Evolutionary conservation across 2,329 filamentous ascomycete species (phyloP).

Genomic region (Aspergillus novofumigatus): DNA sequence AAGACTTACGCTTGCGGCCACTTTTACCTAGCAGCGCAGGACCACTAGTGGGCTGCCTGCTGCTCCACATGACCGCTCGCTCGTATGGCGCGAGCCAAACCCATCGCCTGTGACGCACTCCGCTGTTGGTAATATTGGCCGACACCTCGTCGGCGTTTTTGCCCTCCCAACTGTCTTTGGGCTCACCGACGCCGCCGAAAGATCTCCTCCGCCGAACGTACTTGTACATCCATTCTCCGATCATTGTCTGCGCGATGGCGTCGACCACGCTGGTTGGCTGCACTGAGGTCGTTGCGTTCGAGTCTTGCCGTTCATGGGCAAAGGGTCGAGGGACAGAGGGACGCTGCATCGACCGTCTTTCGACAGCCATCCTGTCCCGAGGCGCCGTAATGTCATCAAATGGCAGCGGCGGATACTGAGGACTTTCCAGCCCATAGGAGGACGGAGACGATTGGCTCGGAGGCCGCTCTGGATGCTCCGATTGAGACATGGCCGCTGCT

Average conservation of each 20-base stretch:
- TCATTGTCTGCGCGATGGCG: constrained; percentile 96
- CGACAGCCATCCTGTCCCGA: constrained; percentile 27
- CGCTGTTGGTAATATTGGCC: constrained; percentile 62
- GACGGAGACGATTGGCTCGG: constrained; percentile 51
- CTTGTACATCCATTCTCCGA: constrained; percentile 67
- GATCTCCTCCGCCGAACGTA: constrained; percentile 65
- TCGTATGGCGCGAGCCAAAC: constrained; percentile 98
- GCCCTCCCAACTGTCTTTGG: constrained; percentile 45
- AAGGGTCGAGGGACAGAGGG: constrained; percentile 22
- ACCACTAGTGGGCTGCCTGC: constrained; percentile 87
- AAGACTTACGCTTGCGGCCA: constrained; percentile 80
- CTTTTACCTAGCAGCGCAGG: constrained; percentile 88
- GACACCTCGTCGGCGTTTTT: constrained; percentile 64
- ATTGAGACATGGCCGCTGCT: constrained; percentile 64
- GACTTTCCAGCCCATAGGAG: constrained; percentile 65
- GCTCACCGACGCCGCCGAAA: constrained; percentile 70
- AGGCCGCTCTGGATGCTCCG: constrained; percentile 43
- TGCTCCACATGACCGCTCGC: constrained; percentile 94
- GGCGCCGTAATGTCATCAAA: constrained; percentile 64
- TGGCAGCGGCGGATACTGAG: constrained; percentile 67
- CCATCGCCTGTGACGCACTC: constrained; percentile 86
- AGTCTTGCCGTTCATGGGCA: constrained; percentile 42
- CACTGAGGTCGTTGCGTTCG: constrained; percentile 51
- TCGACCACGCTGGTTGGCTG: constrained; percentile 82
- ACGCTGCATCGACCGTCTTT: constrained; percentile 21